Conservation (phyloP, 1,139 yeast species). For the Debaryomycetaceae sp. region DNA sequence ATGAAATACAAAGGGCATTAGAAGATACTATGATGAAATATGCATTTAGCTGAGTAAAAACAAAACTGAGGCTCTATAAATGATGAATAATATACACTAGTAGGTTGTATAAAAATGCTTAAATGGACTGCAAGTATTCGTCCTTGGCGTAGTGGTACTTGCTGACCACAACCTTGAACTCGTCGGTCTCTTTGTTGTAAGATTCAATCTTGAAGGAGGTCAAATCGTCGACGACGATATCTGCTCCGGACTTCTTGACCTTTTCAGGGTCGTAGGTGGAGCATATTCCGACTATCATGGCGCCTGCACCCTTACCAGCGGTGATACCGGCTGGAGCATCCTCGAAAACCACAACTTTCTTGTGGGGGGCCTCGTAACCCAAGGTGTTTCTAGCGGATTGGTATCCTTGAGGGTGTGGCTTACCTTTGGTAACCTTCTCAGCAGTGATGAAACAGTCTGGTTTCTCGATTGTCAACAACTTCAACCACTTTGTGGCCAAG, state of each 20-base stretch:
- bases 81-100: slow-evolving; percentile 1
- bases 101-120: slow-evolving; percentile 3
- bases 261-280: slow-evolving; percentile 70
- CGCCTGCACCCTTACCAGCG: slow-evolving; percentile 85
- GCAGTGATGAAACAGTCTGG: slow-evolving; percentile 81
- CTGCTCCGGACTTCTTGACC: slow-evolving; percentile 74
- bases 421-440: slow-evolving; percentile 71
- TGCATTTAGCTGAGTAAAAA: slow-evolving; percentile 1
- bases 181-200: slow-evolving; percentile 44
- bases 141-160: slow-evolving; percentile 48
- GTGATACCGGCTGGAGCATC: slow-evolving; percentile 87
- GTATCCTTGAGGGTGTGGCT: slow-evolving; percentile 86
- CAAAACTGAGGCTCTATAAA: not conserved
- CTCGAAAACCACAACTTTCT: slow-evolving; percentile 70
- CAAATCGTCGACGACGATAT: slow-evolving; percentile 73
- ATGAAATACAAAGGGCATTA: not conserved
- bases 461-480: slow-evolving; percentile 54
- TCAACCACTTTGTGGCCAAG: slow-evolving; percentile 77
- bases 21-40: not conserved
- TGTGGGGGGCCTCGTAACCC: slow-evolving; percentile 43
- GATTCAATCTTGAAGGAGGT: slow-evolving; percentile 43
- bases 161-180: slow-evolving; percentile 42
- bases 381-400: slow-evolving; percentile 58
- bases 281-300: slow-evolving; percentile 78
- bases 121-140: slow-evolving; percentile 33